Conservation (phyloP, 116 monocot genomes). For the Iris pallida region DNA sequence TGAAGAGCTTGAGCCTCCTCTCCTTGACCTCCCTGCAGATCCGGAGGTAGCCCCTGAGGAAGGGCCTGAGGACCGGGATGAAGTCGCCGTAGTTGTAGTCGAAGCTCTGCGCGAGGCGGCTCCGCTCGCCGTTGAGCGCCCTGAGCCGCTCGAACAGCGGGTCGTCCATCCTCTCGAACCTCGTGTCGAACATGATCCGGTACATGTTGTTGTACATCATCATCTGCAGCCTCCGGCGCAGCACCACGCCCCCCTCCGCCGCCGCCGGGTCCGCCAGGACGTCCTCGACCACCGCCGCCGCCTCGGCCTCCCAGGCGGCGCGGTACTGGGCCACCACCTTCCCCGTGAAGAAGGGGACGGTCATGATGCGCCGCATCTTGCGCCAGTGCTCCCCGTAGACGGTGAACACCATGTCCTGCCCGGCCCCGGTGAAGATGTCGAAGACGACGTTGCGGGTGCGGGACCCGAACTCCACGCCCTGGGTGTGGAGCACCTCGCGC, state of each 20-base stretch:
- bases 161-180: slow-evolving; percentile 71
- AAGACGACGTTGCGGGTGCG: slow-evolving; percentile 9
- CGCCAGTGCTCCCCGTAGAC: slow-evolving; percentile 13
- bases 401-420: slow-evolving; percentile 17
- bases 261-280: slow-evolving; percentile 24
- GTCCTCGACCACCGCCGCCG: background rate
- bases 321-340: slow-evolving; percentile 2
- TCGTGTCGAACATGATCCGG: slow-evolving; percentile 70
- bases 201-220: slow-evolving; percentile 92
- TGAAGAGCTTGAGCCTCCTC: slow-evolving; percentile 56
- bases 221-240: slow-evolving; percentile 52
- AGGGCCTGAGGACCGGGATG: slow-evolving; percentile 67
- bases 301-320: slow-evolving; percentile 4
- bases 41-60: slow-evolving; percentile 67
- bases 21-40: slow-evolving; percentile 77
- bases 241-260: slow-evolving; percentile 39
- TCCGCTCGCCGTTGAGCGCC: slow-evolving; percentile 66
- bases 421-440: slow-evolving; percentile 10
- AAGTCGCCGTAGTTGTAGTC: slow-evolving; percentile 85
- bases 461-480: slow-evolving; percentile 8
- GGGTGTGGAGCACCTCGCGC: slow-evolving; percentile 5
- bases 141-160: slow-evolving; percentile 57
- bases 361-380: slow-evolving; percentile 14
- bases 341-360: slow-evolving; percentile 10
- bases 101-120: slow-evolving; percentile 72